Percentiles rank a stretch among this genome's conserved stretches.
These are phyloP conservation scores for Aspergillus novofumigatus DNA, from an alignment of 2,329 filamentous ascomycete genomes.

Conservation along the genomic window DNA sequence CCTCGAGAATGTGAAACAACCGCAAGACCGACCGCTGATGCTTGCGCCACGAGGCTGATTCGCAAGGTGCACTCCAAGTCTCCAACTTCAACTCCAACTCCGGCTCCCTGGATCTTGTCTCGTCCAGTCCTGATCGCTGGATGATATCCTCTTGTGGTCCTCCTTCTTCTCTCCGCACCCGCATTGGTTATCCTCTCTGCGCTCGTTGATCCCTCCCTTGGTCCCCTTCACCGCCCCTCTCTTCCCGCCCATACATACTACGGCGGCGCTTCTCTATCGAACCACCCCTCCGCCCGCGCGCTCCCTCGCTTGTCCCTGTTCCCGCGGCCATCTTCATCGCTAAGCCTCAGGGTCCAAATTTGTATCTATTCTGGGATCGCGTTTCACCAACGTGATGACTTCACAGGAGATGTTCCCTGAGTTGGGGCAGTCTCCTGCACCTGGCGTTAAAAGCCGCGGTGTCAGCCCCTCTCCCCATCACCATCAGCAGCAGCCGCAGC, in stretches of 20 bases:
- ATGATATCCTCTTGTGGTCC: conserved; percentile 11
- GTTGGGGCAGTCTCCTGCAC: conserved; percentile 36
- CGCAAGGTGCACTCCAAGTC: conserved; percentile 14
- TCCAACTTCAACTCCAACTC: not conserved
- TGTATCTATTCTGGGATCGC: conserved; percentile 20
- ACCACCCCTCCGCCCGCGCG: not conserved
- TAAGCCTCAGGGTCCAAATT: conserved; percentile 5
- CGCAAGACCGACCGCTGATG: conserved; percentile 4
- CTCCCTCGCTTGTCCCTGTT: not conserved
- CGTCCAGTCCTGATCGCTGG: conserved; percentile 3
- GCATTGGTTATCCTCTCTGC: not conserved
- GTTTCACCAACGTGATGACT: conserved; percentile 21
- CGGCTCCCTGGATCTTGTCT: not conserved
- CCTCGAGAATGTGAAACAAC: conserved; percentile 11
- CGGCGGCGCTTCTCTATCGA: not conserved
- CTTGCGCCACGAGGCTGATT: conserved; percentile 20
- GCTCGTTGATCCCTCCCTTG: not conserved
- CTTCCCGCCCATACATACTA: conserved; percentile 5
- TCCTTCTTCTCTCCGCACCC: conserved; percentile 1
- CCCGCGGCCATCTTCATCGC: not conserved
- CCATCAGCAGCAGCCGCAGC: conserved; percentile 23
- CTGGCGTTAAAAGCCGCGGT: conserved; percentile 35
- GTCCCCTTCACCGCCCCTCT: conserved; percentile 5
- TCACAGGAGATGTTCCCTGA: conserved; percentile 30
- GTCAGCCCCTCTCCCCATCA: conserved; percentile 42